Percentiles rank a stretch among this genome's conserved stretches.
phyloP scores from a whole-genome alignment of 73 alveolate species.

The Paramecium tetraurelia region DNA sequence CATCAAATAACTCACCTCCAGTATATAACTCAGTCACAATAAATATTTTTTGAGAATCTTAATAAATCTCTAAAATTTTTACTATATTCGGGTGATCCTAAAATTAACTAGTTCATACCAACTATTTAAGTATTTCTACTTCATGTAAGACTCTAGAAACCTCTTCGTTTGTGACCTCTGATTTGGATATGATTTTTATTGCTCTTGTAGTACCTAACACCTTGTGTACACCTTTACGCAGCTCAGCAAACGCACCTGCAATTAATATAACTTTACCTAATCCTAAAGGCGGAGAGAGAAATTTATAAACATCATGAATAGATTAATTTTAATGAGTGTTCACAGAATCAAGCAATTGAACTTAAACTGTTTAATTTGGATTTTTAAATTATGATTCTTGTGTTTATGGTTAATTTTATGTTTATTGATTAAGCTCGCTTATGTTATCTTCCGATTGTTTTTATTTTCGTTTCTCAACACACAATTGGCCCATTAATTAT shows the following conservation, averaged over 20 bases:
- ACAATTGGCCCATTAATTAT: neutral
- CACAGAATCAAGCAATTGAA: neutral
- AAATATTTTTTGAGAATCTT: conserved; percentile 33
- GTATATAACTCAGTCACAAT: conserved; percentile 54
- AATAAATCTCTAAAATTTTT: conserved; percentile 39
- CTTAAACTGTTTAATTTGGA: neutral
- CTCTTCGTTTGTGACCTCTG: neutral
- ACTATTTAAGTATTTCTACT: neutral
- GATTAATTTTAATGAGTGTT: neutral
- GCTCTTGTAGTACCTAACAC: conserved; percentile 41
- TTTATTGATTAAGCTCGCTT: neutral
- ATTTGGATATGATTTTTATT: conserved; percentile 45
- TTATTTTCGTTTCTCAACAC: conserved; percentile 3
- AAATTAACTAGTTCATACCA: neutral
- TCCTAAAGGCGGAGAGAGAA: conserved; percentile 58
- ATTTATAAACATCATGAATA: conserved; percentile 1
- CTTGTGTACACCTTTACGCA: conserved; percentile 45
- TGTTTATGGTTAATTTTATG: neutral
- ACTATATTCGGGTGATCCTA: conserved; percentile 71
- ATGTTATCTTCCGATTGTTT: neutral
- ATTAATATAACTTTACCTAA: neutral
- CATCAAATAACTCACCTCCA: conserved; percentile 79
- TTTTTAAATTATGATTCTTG: neutral
- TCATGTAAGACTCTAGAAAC: neutral
- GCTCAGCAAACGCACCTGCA: conserved; percentile 54